Base-by-base conservation (phyloP, 2,329 filamentous ascomycete species). In the Phaeoacremonium minimum region DNA sequence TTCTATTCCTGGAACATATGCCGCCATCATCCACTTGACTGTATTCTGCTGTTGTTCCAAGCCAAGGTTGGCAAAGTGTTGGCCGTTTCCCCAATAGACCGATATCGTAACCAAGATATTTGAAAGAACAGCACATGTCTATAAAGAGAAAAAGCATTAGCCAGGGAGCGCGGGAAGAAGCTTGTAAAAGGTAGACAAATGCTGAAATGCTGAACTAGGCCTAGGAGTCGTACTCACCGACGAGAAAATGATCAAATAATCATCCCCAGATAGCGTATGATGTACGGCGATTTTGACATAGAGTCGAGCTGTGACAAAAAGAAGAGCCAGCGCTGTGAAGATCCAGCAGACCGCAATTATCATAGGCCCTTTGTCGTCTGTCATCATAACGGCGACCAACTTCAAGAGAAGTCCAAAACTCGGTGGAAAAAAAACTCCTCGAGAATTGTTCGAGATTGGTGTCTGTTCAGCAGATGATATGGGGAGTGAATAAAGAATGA, bases 41-140 rank as follows among this genome's bases (percentile, higher is more conserved):
- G 55, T 51, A 11, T 44, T 46, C 6, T 46, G 42, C 32, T 61
- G 45, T 6, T 67, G 47, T 0, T 53, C 39, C 6, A 45, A 28
- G 0, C 36, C 41, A 9, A 70, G 47, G 0, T 53, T 48, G 13
- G 40, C 44, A 17, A 58, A 51, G 44, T 71, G 64, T 32, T 54
- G 52, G 3, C 67, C 67, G 35, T 58, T 64, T 5, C 67, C 67
- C 14, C 52, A 42, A 1, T 34, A 29, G 8, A 69, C 56, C 7
- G 61, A 58, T 6, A 51, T 47, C 7, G 56, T 53, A 3, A 56
- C 56, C 9, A 67, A 39, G 7, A 39, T 55, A 2, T 62, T 53
- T 15, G 59, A 62, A 28, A 49, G 36, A 45, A 61, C 52, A 5
- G 55, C 52, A 20, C 57, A 49, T 4, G 60, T 33, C 55, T 64